A percentile compares a stretch with the other conserved stretches of the same genome.
Evolutionary conservation across 345 rosid genomes (phyloP).

Genomic region (Stellera chamaejasme): DNA sequence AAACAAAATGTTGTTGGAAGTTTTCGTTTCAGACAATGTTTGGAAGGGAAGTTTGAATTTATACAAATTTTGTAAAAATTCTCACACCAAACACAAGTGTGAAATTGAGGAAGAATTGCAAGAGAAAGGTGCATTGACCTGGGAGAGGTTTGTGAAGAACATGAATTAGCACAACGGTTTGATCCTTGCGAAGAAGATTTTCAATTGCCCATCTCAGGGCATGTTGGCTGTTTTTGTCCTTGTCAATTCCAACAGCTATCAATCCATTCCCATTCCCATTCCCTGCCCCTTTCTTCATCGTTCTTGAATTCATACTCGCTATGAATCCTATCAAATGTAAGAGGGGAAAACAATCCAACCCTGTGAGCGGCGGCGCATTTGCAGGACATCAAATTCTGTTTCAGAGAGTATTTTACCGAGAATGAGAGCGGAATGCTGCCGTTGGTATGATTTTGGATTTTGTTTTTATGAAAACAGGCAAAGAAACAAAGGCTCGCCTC

Average conservation of each 20-base stretch:
- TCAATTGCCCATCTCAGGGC: slow-evolving; percentile 78
- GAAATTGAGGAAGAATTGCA: neutral
- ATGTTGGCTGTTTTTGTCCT: slow-evolving; percentile 73
- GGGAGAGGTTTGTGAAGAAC: slow-evolving; percentile 29
- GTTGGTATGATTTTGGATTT: no score
- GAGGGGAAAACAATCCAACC: slow-evolving; percentile 15
- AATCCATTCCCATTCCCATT: slow-evolving; percentile 23
- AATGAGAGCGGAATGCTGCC: no score
- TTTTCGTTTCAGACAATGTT: no score
- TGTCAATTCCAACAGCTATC: slow-evolving; percentile 79
- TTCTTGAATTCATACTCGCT: neutral
- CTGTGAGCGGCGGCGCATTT: neutral
- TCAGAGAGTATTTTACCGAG: no score
- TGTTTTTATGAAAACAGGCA: no score
- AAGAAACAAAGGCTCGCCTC: no score
- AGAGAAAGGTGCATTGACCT: slow-evolving; percentile 4
- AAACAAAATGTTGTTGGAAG: no score
- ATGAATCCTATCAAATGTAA: neutral
- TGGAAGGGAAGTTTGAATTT: no score
- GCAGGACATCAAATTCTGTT: no score
- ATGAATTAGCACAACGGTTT: slow-evolving; percentile 66
- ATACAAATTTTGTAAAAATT: no score
- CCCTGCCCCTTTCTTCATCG: slow-evolving; percentile 29
- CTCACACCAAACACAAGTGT: neutral
- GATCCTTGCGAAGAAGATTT: slow-evolving; percentile 57